Evolutionary conservation across 805 yeast species (phyloP).

Genomic region (Kodamaea hsintzibuensis): DNA sequence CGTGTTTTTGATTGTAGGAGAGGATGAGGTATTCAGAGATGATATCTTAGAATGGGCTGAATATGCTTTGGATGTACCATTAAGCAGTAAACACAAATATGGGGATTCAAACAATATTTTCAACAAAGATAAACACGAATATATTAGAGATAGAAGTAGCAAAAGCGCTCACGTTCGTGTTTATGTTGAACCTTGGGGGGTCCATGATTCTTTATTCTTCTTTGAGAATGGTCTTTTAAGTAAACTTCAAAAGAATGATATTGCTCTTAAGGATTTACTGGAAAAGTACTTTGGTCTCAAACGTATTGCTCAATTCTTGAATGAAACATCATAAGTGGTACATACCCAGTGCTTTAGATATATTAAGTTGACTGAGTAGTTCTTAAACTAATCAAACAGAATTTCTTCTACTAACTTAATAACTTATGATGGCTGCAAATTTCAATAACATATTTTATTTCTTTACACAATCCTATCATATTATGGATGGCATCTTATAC

Average conservation of each 20-base stretch:
- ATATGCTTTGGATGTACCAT: conserved; percentile 32
- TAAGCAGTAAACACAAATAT: conserved; percentile 19
- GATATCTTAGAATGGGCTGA: conserved; percentile 37
- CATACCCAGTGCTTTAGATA: no score
- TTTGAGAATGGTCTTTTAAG: conserved; percentile 26
- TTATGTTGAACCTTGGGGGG: conserved; percentile 38
- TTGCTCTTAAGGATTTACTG: conserved; percentile 8
- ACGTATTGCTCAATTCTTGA: conserved; percentile 26
- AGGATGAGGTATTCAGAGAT: conserved; percentile 44
- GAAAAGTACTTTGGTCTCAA: conserved; percentile 23
- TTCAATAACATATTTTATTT: neutral
- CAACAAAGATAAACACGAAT: conserved; percentile 21
- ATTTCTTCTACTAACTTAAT: no score
- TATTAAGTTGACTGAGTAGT: no score
- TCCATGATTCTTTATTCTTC: conserved; percentile 32
- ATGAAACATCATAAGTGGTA: conserved; percentile 23
- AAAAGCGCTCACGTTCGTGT: conserved; percentile 22
- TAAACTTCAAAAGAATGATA: conserved; percentile 12
- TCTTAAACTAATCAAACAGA: no score
- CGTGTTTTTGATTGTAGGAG: conserved; percentile 38
- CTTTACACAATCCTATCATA: neutral
- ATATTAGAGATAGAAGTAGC: conserved; percentile 16
- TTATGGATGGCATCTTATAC: no score
- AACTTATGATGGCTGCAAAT: neutral
- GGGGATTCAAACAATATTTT: conserved; percentile 26